phyloP scores from a whole-genome alignment of 306 rosid species.

The Mimosa bimucronata region DNA sequence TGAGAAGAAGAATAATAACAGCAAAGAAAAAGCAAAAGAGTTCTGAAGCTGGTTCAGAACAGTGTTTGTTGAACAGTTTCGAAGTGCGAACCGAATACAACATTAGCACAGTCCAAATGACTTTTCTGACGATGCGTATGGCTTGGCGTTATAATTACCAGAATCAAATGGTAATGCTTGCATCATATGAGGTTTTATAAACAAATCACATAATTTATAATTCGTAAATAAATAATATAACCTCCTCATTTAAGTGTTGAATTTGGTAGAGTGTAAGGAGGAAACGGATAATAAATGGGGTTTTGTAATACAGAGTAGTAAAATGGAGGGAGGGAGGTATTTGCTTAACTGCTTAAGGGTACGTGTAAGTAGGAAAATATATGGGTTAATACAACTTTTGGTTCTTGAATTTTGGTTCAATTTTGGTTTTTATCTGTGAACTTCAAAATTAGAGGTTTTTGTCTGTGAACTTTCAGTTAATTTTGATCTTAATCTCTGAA shows the following conservation, averaged over 20 bases:
- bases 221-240: neutral
- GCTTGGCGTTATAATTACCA: neutral
- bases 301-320: neutral
- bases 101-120: neutral
- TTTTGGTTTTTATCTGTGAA: no score
- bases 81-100: slow-evolving; percentile 31
- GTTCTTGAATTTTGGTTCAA: no score
- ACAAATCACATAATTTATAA: neutral
- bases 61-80: slow-evolving; percentile 16
- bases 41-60: slow-evolving; percentile 20
- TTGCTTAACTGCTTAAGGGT: neutral
- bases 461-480: no score
- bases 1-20: neutral
- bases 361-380: no score
- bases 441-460: no score
- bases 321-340: neutral
- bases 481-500: no score
- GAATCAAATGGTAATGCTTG: neutral
- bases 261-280: neutral
- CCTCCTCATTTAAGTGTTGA: neutral
- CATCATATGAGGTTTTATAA: neutral
- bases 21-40: slow-evolving; percentile 3
- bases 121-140: neutral
- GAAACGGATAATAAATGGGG: neutral
- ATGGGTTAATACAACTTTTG: no score